These are phyloP conservation scores for Solanum sitiens DNA, from an alignment of 257 asterid species.

Conservation along the genomic window DNA sequence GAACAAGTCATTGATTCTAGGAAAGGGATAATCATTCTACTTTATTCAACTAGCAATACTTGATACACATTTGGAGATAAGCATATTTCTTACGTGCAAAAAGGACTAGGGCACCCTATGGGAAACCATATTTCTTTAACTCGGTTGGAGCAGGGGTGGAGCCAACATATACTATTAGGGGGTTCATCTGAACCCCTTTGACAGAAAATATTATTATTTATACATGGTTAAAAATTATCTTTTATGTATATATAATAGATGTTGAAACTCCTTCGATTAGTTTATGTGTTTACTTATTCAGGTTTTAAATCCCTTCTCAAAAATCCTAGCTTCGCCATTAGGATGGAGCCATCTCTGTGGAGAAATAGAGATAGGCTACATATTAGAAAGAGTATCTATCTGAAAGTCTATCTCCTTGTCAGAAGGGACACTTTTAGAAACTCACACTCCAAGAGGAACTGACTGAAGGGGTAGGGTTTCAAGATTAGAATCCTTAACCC, in stretches of 20 bases:
- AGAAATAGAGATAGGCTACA: no score
- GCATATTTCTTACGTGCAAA: neutral
- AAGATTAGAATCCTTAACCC: neutral
- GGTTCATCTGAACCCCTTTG: neutral
- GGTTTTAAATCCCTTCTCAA: neutral
- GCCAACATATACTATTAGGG: neutral
- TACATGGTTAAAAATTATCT: no score
- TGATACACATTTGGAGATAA: neutral
- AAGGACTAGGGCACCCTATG: neutral
- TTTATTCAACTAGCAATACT: neutral
- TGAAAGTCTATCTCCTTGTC: neutral
- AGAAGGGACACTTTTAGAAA: neutral
- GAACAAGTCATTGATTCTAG: neutral
- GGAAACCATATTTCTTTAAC: neutral
- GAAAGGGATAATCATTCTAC: neutral
- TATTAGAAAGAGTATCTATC: neutral
- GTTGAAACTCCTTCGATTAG: neutral
- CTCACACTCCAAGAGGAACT: neutral
- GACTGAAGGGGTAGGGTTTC: no score
- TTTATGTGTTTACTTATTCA: no score
- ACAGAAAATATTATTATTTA: no score
- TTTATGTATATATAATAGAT: no score
- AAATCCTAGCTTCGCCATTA: neutral
- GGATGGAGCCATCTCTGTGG: neutral
- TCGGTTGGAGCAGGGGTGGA: neutral